Conservation (phyloP, 2,329 filamentous ascomycete genomes). For the Teratosphaeriaceae sp. region DNA sequence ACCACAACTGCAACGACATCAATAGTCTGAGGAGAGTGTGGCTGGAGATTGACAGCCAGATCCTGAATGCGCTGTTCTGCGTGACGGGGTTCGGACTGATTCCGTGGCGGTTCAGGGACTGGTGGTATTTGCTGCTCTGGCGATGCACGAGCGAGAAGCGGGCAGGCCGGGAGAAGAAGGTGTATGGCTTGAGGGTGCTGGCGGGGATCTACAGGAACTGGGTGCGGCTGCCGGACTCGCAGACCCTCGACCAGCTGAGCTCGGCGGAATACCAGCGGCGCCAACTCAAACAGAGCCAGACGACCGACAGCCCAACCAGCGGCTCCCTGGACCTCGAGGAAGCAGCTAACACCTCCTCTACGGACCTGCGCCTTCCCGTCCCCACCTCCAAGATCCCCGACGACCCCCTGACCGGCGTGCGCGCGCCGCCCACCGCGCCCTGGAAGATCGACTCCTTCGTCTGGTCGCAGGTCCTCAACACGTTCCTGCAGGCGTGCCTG, state of each 20-base stretch:
- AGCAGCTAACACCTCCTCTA: too few relatives aligned
- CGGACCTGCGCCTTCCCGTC: conserved; percentile 50
- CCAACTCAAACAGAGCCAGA: neutral
- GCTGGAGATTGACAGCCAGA: conserved; percentile 80
- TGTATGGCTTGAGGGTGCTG: conserved; percentile 57
- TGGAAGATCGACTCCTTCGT: conserved; percentile 79
- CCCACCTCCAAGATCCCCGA: conserved; percentile 58
- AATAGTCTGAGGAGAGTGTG: conserved; percentile 68
- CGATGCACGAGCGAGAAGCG: conserved; percentile 37
- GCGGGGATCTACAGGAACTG: conserved; percentile 69
- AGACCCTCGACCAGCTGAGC: conserved; percentile 43
- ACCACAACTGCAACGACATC: conserved; percentile 28
- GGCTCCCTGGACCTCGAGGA: neutral
- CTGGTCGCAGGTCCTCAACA: conserved; percentile 74
- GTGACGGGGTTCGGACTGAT: conserved; percentile 78
- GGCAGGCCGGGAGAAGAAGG: conserved; percentile 27
- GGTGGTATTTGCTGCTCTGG: conserved; percentile 65
- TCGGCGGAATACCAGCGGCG: conserved; percentile 27
- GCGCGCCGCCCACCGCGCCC: conserved; percentile 57
- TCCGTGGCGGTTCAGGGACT: conserved; percentile 76
- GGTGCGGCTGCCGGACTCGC: conserved; percentile 65
- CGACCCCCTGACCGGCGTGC: conserved; percentile 62
- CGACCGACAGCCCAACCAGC: neutral
- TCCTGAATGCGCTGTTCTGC: conserved; percentile 78
- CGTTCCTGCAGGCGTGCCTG: conserved; percentile 66